Base-by-base conservation (phyloP, 192 early-diverging fungal genomes). In the Coemansia sp. region DNA sequence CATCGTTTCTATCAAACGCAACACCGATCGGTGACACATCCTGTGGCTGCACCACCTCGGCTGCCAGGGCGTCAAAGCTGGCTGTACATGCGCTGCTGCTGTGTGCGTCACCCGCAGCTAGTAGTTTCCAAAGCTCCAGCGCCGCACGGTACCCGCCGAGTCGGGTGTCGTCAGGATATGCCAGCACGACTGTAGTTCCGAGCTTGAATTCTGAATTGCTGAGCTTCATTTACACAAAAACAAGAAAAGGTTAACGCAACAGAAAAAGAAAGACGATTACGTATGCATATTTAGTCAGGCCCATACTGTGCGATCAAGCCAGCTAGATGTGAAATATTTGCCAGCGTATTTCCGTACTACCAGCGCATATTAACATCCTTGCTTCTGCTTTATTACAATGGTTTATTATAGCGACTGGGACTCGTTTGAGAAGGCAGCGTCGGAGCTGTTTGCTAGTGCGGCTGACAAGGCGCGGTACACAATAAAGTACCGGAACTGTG, bases 401-500 rank as follows among this genome's bases (percentile, higher is more conserved):
- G 67, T 70, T 17, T 73, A 60, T 31, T 66, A 66, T 60, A 56
- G 60, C 44, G 64, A 28, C 63, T 79, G 76, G 76, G 76, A 73
- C 9, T 7, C 63, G 37, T 79, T 79, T 38, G 66, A 66, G 21
- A 66, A 55, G 60, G 70, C 66, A 0, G 76, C 76, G 11, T 25
- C 66, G 4, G 58, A 47, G 49, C 44, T 79, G 0, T 79, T 70
- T 28, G 60, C 76, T 37, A 58, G 56, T 23, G 63, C 76, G 24
- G 55, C 76, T 23, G 60, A 54, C 44, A 57, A 49, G 44, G 64
- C 76, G 2, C 70, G 76, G 48, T 79, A 79, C 56, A 66, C 76
- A 18, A 51, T 79, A 34, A 79, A 79, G 38, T 79, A 79, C 61
- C 70, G 76, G 59, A 79, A 79, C 49, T 60, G 70, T 64, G 70